These are phyloP conservation scores for Lecanicillium sp. DNA, from an alignment of 2,329 filamentous ascomycete species.

Conservation along the genomic window DNA sequence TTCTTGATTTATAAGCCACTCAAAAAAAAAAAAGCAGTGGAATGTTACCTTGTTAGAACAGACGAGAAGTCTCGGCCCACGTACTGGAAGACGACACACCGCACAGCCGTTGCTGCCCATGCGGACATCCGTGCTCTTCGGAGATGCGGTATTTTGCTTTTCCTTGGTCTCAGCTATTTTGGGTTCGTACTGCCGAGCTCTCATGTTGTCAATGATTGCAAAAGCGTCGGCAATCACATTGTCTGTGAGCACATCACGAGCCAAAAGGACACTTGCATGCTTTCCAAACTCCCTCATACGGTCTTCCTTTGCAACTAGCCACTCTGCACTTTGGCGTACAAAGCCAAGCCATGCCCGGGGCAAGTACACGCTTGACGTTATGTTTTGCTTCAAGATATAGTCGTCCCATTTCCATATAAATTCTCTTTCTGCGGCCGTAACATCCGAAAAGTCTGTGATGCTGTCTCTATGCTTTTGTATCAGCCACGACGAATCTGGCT, in stretches of 20 bases:
- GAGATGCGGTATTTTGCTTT: slow-evolving; percentile 11
- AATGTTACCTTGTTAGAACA: slow-evolving; percentile 41
- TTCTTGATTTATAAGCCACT: slow-evolving; percentile 3
- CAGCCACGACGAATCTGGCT: slow-evolving; percentile 44
- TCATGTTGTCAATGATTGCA: slow-evolving; percentile 33
- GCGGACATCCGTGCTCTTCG: slow-evolving; percentile 26
- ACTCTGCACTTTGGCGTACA: slow-evolving; percentile 38
- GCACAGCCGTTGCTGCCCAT: slow-evolving; percentile 37
- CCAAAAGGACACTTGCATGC: slow-evolving; percentile 42
- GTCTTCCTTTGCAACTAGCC: slow-evolving; percentile 40
- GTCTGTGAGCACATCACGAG: slow-evolving; percentile 38
- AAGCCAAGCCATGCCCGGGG: slow-evolving; percentile 44
- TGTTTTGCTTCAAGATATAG: slow-evolving; percentile 41
- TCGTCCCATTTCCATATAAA: slow-evolving; percentile 52
- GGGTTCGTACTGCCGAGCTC: slow-evolving; percentile 11
- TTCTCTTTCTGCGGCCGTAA: slow-evolving; percentile 45
- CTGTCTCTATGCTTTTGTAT: slow-evolving; percentile 51
- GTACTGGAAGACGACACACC: slow-evolving; percentile 38
- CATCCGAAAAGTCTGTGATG: slow-evolving; percentile 48
- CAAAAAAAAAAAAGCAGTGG: no score
- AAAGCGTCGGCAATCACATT: slow-evolving; percentile 33
- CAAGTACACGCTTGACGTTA: slow-evolving; percentile 44
- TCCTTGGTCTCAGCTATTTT: not conserved
- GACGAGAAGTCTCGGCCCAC: slow-evolving; percentile 37
- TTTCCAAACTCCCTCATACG: slow-evolving; percentile 48